Evolutionary conservation across 139 green algal genomes (phyloP), one percentile per base, ranked within the genome.

Genomic region (Tetraselmis striata): DNA sequence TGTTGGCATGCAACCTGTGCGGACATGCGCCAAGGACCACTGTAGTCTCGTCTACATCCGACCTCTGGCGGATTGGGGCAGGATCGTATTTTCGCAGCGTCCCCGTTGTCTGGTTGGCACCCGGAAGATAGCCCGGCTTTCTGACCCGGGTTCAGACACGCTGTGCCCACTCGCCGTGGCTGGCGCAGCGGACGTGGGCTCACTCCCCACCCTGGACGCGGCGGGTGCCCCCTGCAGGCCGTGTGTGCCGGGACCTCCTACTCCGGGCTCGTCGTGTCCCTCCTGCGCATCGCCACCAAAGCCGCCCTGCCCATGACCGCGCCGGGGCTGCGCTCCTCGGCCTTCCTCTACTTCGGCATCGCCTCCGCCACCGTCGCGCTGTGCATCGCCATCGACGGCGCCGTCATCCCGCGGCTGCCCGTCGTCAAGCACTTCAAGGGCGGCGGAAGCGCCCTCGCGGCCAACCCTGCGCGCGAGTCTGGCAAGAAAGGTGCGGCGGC

Each of bases 271-370:
- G 80, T 92, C 23, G 85, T 95, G 11, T 94, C 85, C 58, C 29
- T 94, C 25, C 74, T 97, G 81, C 86, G 93, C 23, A 58, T 96
- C 0, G 2, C 81, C 32, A 95, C 90, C 31, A 97, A 97, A 67
- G 90, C 90, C 2, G 83, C 87, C 1, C 83, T 95, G 28, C 87
- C 87, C 2, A 79, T 79, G 45, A 89, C 81, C 25, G n/a, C 32
- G 0, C 76, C 58, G 1, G 91, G 89, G 26, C 86, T 95, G 59
- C 79, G 85, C 0, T 29, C 31, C 76, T 87, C 76, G 45, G 88
- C 89, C 23, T 82, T 76, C 22, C 2, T 93, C 0, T 96, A 95
- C 84, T 96, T 96, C 59, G 30, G 29, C 22, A 29, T 93, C 0
- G 77, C 87, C 1, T 88, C 83, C 30, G 30, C 59, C 67, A 77